Base-by-base conservation (phyloP, 2,329 filamentous ascomycete species). In the Aspergillus thermomutatus region DNA sequence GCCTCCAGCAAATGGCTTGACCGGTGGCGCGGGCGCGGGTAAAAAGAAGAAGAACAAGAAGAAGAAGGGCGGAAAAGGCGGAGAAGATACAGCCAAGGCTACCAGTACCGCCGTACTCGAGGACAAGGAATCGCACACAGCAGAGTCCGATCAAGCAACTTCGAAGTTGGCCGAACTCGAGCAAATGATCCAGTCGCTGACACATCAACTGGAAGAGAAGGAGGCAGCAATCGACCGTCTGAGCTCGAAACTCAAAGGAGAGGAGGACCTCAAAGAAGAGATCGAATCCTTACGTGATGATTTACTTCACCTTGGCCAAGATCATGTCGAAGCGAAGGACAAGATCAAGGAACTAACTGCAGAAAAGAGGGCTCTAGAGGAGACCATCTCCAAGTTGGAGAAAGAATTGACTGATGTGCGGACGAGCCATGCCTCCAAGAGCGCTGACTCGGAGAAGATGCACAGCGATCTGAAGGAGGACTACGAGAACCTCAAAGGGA, bases 31-130 rank as follows among this genome's bases (percentile, higher is more conserved):
- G 3, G 69, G 75, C 14, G 73, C 68, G 14, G 73, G 78, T 10
- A 77, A 77, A 57, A 93, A 92, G 76, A 95, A 91, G 75, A 95
- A 92, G 62, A 90, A 90, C 71, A 96, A 93, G 79, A 96, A 95
- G 82, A 89, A 87, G 75, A 93, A 92, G 79, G 85, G 84, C 19
- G 83, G 81, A 31, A 85, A 83, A 61, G 72, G 72, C 6, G 71
- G 74, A 6, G 74, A 79, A 8, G 73, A 76, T n/a, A 50, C 67
- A 14, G 51, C 62, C 10, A 67, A 70, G 60, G 52, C 66, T 53
- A 53, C 62, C 7, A 63, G 63, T 46, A 19, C 60, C 26, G 46
- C 59, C 14, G 47, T 57, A 2, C n/a, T 60, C 4, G 55, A 58
- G 50, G 62, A 62, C 28, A 61, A 50, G 7, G 52, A 63, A 21